A percentile compares a stretch with the other conserved stretches of the same genome.
Conservation (phyloP, 108 stramenopile genomes). For the Nannochloropsis oceanica region DNA sequence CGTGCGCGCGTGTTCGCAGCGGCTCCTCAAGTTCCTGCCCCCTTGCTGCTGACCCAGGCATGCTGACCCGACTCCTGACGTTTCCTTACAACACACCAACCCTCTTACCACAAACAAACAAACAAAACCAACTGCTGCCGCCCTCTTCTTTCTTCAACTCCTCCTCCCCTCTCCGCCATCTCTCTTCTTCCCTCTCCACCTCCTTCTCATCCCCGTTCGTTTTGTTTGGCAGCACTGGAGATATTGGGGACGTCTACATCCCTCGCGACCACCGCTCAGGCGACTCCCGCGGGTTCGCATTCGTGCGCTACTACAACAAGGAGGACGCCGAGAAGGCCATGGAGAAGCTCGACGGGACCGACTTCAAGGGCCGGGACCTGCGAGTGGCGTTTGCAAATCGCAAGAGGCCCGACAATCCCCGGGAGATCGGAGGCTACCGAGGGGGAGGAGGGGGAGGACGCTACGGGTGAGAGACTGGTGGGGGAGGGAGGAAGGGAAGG, state of each 20-base stretch:
- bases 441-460: background rate
- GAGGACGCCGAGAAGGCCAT: conserved; percentile 35
- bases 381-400: conserved; percentile 7
- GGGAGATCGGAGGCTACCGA: background rate
- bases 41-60: too few species aligned
- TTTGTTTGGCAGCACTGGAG: conserved; percentile 14
- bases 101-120: too few species aligned
- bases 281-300: conserved; percentile 34
- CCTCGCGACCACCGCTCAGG: conserved; percentile 26
- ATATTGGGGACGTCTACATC: conserved; percentile 38
- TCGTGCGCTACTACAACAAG: conserved; percentile 37
- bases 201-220: background rate
- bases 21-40: too few species aligned
- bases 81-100: too few species aligned
- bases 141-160: background rate
- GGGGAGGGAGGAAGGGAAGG: background rate
- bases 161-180: background rate
- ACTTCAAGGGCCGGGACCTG: conserved; percentile 28
- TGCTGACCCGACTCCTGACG: too few species aligned
- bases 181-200: background rate
- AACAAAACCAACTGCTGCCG: too few species aligned
- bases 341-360: conserved; percentile 27
- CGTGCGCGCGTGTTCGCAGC: too few species aligned
- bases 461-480: background rate
- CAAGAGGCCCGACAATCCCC: conserved; percentile 1